Conservation (phyloP, 768 basidiomycete genomes). For the Inosperma sp. region DNA sequence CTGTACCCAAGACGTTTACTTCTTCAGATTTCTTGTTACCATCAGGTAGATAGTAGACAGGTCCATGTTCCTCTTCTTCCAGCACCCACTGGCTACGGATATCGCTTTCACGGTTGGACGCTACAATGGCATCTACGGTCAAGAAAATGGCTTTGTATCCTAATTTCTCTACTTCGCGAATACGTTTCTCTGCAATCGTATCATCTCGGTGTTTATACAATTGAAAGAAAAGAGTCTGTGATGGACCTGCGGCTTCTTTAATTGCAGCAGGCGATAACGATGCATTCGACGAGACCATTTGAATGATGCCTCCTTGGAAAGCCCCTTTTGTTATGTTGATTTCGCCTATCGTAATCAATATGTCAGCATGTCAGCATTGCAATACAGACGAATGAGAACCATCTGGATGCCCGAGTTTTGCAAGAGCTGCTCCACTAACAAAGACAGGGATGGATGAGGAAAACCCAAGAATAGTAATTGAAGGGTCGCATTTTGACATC, state of each 20-base stretch:
- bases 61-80: conserved; percentile 53
- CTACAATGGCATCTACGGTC: conserved; percentile 85
- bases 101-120: conserved; percentile 77
- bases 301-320: conserved; percentile 63
- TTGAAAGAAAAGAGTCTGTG: conserved; percentile 74
- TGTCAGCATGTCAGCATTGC: not conserved
- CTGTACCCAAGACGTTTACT: conserved; percentile 54
- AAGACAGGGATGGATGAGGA: conserved; percentile 74
- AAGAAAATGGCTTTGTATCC: conserved; percentile 89
- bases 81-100: conserved; percentile 53
- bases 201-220: conserved; percentile 80
- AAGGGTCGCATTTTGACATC: conserved; percentile 60
- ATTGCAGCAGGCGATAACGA: conserved; percentile 65
- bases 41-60: conserved; percentile 23
- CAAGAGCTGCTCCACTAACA: conserved; percentile 77
- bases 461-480: conserved; percentile 70
- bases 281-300: conserved; percentile 81
- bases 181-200: conserved; percentile 57
- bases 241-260: conserved; percentile 47
- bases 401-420: conserved; percentile 84
- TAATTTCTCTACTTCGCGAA: conserved; percentile 63
- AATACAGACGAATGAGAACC: conserved; percentile 30
- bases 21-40: conserved; percentile 32
- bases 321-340: conserved; percentile 74
- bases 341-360: conserved; percentile 52